Base-by-base conservation (phyloP, 108 stramenopile genomes). In the Tribonema minus region DNA sequence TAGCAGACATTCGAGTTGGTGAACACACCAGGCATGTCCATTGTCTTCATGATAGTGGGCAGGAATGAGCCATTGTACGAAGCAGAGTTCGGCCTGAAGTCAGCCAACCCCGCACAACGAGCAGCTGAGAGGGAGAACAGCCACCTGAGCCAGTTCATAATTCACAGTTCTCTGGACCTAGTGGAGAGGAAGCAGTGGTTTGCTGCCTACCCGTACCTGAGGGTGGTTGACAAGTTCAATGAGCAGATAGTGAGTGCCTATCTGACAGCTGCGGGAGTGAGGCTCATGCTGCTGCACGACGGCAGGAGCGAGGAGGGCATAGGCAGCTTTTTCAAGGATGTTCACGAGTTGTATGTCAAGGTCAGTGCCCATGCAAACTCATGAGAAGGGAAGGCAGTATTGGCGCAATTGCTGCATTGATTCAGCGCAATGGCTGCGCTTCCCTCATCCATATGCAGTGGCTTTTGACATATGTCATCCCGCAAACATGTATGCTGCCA, bases 261-360 rank as follows among this genome's bases (percentile, higher is more conserved):
- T 77, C 63, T 94, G 28, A 96, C 95, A 2, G 95, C 93, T 0
- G 92, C 92, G 1, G 90, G 93, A 58, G 88, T 92, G 25, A 93
- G 93, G 71, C 92, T 96, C 83, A 90, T 96, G 87, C 80, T 96
- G 0, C 84, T 96, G 25, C 95, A 96, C 80, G 86, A 88, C 26
- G 93, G 92, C 4, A 90, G 81, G 32, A 38, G 37, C 60, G 93
- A 94, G 81, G 93, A 94, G 46, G 87, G 74, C 37, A 88, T 96
- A 39, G 87, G 89, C 70, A 91, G 86, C 46, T 96, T 96, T 72
- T 96, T 96, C 85, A 86, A 90, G 36, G 95, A 94, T 32, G 92
- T 96, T 3, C 92, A 94, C 64, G 93, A 93, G 39, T 85, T 93
- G 32, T 96, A 93, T 77, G 95, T 96, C 68, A 94, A 95, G 90